These are phyloP conservation scores for Blastomyces parvus DNA, from an alignment of 2,329 filamentous ascomycete species.

Conservation along the genomic window DNA sequence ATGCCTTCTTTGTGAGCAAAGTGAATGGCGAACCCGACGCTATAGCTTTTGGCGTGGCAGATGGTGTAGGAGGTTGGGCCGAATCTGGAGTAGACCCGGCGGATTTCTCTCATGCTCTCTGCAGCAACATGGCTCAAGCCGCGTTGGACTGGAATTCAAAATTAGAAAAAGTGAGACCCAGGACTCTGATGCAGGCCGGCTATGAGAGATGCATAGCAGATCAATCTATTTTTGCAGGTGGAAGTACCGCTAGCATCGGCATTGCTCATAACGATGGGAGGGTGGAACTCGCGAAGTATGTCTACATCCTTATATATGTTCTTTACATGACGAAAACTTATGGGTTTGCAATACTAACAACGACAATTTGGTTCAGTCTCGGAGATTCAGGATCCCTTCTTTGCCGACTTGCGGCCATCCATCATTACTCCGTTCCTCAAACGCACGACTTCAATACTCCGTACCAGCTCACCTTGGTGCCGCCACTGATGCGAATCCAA, in stretches of 20 bases:
- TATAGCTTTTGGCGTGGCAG: conserved; percentile 79
- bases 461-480: conserved; percentile 84
- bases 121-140: conserved; percentile 78
- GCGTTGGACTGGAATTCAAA: conserved; percentile 49
- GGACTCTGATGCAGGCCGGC: conserved; percentile 66
- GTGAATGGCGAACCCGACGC: conserved; percentile 49
- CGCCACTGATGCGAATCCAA: conserved; percentile 66
- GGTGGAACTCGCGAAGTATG: conserved; percentile 73
- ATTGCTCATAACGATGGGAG: conserved; percentile 62
- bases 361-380: conserved; percentile 39
- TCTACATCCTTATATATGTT: background rate
- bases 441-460: conserved; percentile 98
- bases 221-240: conserved; percentile 63
- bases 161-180: conserved; percentile 44
- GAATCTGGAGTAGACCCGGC: conserved; percentile 88
- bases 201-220: conserved; percentile 76
- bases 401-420: conserved; percentile 73
- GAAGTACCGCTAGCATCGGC: conserved; percentile 86
- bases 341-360: conserved; percentile 3
- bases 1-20: conserved; percentile 86
- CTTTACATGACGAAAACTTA: background rate
- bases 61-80: conserved; percentile 92
- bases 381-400: conserved; percentile 92
- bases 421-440: conserved; percentile 73
- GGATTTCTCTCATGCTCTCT: conserved; percentile 89